Conservation (phyloP, 1,139 yeast species). For the Geotrichum candidum region DNA sequence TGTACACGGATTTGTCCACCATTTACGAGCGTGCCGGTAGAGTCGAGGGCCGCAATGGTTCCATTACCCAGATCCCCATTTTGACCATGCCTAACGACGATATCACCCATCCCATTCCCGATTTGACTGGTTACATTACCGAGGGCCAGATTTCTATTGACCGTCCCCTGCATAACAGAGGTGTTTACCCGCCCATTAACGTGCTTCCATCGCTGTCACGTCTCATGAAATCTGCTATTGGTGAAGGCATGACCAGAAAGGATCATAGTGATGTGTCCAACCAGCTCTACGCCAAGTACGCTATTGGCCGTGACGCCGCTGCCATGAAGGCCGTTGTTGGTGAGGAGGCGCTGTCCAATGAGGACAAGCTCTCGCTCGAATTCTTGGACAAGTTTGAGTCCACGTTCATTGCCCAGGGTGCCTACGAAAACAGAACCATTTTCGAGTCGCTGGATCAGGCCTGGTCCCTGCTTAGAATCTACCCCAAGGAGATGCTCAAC, state of each 20-base stretch:
- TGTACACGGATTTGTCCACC: slow-evolving; percentile 98
- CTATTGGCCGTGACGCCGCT: slow-evolving; percentile 99
- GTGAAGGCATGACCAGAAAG: slow-evolving; percentile 99
- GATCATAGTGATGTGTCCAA: slow-evolving; percentile 99
- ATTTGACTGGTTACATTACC: slow-evolving; percentile 97
- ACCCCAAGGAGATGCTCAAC: slow-evolving; percentile 97
- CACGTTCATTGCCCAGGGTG: slow-evolving; percentile 91
- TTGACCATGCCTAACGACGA: slow-evolving; percentile 99
- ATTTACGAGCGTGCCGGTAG: slow-evolving; percentile 99
- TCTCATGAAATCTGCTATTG: slow-evolving; percentile 98
- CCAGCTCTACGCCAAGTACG: slow-evolving; percentile 97
- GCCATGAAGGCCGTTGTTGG: slow-evolving; percentile 99
- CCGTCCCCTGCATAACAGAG: slow-evolving; percentile 92
- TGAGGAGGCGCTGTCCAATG: slow-evolving; percentile 97
- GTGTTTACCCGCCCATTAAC: slow-evolving; percentile 97
- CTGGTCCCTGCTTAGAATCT: slow-evolving; percentile 94
- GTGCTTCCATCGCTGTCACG: slow-evolving; percentile 96
- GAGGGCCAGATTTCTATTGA: slow-evolving; percentile 98
- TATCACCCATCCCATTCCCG: slow-evolving; percentile 99
- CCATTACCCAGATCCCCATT: slow-evolving; percentile 97
- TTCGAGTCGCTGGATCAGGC: slow-evolving; percentile 96
- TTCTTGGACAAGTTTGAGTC: slow-evolving; percentile 96
- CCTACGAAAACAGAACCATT: slow-evolving; percentile 89
- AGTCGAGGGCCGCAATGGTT: slow-evolving; percentile 99
- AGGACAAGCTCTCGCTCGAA: slow-evolving; percentile 93